Evolutionary conservation across 106 monocot species (phyloP), one percentile per base, ranked within the genome.

Genomic region (Gastrodia elata): DNA sequence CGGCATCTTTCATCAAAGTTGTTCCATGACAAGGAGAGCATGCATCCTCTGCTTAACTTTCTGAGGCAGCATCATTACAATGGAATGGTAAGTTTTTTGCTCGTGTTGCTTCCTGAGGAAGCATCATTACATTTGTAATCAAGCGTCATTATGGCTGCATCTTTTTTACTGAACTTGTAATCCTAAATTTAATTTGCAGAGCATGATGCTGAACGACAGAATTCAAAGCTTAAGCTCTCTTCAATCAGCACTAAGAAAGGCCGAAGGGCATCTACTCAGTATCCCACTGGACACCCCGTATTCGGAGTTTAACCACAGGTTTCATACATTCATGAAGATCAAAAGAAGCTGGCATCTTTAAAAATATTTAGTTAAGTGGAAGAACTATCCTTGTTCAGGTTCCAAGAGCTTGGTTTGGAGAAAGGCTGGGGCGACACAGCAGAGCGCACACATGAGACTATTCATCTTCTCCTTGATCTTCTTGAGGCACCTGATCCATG

Each of bases 381-480:
- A n/a, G n/a, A 57, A 26, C 2, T 22, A 46, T 27, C 14, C 3
- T 69, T 55, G 1, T 74, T 38, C 68, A 98, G 98, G 65, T 98
- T 98, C 68, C 98, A 98, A 89, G 98, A 93, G 67, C 88, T 98
- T 67, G 98, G 98, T 30, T 61, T 98, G 68, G 98, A 98, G 78
- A 93, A 83, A 73, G 98, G 98, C 36, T 98, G 98, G 98, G 98
- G 98, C 75, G 93, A 98, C 49, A 85, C 85, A 1, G 86, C 87
- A 11, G 55, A 80, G 73, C 93, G 93, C 6, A 82, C 80, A 2
- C 84, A 78, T 6, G 90, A 82, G 44, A 93, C 78, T 24, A 78
- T 99, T 74, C 88, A 90, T 65, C 81, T 93, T 20, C 89, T 99
- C 15, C 80, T 72, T 39, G 78, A 78, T 78, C 78, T 78, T 33